Evolutionary conservation across 331 rosid genomes (phyloP).

Genomic region (Ulmus americana): DNA sequence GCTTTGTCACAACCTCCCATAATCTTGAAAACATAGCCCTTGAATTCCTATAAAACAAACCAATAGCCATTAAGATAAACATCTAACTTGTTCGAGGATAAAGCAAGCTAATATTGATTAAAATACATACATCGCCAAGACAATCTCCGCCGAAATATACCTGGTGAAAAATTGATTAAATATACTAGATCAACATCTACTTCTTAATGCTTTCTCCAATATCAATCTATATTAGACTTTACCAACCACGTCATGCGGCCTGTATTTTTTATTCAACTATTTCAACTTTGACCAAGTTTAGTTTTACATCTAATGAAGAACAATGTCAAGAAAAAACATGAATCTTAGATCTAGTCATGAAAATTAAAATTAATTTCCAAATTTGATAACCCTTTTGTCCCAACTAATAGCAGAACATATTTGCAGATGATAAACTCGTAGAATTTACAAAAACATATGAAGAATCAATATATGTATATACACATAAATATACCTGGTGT

Average conservation of each 20-base stretch:
- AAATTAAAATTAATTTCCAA: not conserved
- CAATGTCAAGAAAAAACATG: not conserved
- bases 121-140: constrained; percentile 53
- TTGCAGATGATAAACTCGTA: not conserved
- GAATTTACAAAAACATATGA: not conserved
- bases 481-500: constrained; percentile 38
- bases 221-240: not conserved
- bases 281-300: not conserved
- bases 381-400: not conserved
- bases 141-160: constrained; percentile 51
- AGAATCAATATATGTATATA: not conserved
- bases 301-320: too few species aligned
- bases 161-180: too few species aligned
- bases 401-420: not conserved
- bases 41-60: not conserved
- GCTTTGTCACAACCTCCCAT: constrained; percentile 38
- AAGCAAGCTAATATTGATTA: not conserved
- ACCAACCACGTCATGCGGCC: not conserved
- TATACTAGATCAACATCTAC: too few species aligned
- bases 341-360: not conserved
- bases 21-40: not conserved
- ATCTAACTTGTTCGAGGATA: not conserved
- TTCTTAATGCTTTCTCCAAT: not conserved
- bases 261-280: not conserved
- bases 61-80: constrained; percentile 2